Percentiles rank a stretch among this genome's conserved stretches.
These are phyloP conservation scores for Leishmania gerbilli DNA, from an alignment of 208 protist genomes.

Conservation along the genomic window DNA sequence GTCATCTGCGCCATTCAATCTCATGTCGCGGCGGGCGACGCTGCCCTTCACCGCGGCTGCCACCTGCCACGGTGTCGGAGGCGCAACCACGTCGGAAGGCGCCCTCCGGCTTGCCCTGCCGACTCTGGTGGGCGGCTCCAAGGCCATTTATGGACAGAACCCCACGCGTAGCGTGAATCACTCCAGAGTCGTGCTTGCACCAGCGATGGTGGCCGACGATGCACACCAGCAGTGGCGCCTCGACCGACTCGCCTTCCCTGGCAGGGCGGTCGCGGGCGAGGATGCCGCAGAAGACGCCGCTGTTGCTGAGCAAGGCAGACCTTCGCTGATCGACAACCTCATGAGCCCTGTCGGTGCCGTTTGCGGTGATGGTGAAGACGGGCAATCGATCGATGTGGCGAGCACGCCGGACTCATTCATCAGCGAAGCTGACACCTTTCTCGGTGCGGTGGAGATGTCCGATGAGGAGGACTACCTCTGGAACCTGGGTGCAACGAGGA, in stretches of 20 bases:
- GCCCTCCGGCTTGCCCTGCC: background rate
- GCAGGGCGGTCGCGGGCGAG: background rate
- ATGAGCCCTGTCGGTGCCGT: background rate
- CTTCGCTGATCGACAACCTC: background rate
- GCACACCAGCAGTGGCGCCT: background rate
- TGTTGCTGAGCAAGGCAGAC: background rate
- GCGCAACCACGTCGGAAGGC: background rate
- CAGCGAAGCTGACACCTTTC: background rate
- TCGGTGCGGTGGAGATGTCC: background rate
- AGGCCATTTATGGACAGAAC: background rate
- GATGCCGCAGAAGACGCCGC: background rate
- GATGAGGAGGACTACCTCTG: background rate
- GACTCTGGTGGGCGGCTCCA: background rate
- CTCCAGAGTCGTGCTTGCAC: background rate
- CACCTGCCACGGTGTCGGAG: background rate
- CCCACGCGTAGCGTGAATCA: background rate
- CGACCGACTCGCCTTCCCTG: background rate
- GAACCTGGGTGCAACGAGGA: conserved; percentile 1
- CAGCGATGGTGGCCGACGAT: background rate
- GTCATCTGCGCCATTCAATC: background rate
- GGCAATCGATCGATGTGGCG: background rate
- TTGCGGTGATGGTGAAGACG: background rate
- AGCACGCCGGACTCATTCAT: background rate
- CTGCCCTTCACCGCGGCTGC: conserved; percentile 3
- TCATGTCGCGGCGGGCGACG: background rate